Evolutionary conservation across 2,329 filamentous ascomycete genomes (phyloP).

Genomic region (Fusarium fracticaudum): DNA sequence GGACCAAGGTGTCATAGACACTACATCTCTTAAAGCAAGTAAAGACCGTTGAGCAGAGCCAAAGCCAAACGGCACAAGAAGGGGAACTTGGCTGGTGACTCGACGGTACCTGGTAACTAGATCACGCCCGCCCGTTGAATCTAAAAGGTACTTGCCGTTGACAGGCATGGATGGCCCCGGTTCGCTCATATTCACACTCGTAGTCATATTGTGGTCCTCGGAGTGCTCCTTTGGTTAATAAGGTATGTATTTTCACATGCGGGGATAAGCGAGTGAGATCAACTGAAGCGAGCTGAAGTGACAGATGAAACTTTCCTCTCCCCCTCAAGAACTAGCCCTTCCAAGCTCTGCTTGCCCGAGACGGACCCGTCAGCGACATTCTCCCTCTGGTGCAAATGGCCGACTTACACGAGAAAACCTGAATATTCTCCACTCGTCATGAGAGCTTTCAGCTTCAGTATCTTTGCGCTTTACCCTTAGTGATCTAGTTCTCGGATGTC

Average conservation of each 20-base stretch:
- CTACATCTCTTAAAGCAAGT: neutral
- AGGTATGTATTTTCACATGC: conserved; percentile 5
- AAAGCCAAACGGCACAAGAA: neutral
- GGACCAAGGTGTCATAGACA: neutral
- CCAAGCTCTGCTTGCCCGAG: conserved; percentile 15
- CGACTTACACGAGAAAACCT: neutral
- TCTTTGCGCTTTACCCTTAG: conserved; percentile 11
- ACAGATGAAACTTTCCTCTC: conserved; percentile 19
- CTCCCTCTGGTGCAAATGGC: neutral
- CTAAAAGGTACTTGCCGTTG: conserved; percentile 1
- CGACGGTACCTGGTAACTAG: neutral
- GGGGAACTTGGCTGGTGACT: neutral
- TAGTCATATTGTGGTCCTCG: neutral
- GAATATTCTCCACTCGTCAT: conserved; percentile 8
- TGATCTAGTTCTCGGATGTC: conserved; percentile 9
- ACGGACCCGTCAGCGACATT: conserved; percentile 29
- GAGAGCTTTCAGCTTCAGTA: neutral
- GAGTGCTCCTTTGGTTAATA: neutral
- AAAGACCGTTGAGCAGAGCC: neutral
- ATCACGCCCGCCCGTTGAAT: conserved; percentile 6
- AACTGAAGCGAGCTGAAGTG: conserved; percentile 3
- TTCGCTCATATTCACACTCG: neutral
- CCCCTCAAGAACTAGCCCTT: neutral
- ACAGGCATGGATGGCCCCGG: neutral
- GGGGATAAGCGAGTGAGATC: conserved; percentile 8